Base-by-base conservation (phyloP, 2,329 filamentous ascomycete species). In the Calonectria crousiana region DNA sequence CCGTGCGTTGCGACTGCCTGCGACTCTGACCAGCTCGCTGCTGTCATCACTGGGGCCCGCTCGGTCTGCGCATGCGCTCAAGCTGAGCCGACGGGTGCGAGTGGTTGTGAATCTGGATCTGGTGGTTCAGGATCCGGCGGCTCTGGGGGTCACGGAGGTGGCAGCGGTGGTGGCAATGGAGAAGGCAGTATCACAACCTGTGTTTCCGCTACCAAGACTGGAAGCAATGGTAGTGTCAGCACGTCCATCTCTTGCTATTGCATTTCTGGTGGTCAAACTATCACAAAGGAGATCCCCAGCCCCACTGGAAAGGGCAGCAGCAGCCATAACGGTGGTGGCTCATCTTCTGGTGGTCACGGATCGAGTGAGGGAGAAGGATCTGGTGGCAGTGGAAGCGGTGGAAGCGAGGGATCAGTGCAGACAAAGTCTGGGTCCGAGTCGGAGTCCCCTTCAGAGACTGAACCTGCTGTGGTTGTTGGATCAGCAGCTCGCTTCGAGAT, bases 1-100 rank as follows among this genome's bases (percentile, higher is more conserved):
- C 81, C 82, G 14, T 83, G 82, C 51, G 81, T 83, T 9, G 76
- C 78, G 0, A 81, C 77, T 0, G 79, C 77, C 4, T 83, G 82
- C 65, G 78, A 77, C 3, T 58, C 78, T 1, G 73, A 69, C 6
- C 77, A 78, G 3, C 71, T 82, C 26, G 76, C 75, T 26, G 80
- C 75, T 36, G 80, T 83, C 4, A 80, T 83, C 47, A 72, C 73
- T 14, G 82, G 81, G 16, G 82, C 81, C 5, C 74, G 69, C n/a
- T 73, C 73, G 6, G 79, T 81, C 1, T 80, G 80, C 38, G 76
- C 76, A 8, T 81, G 74, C 23, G 74, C 74, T 34, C 65, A 67
- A 53, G 74, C 74, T 20, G 66, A 51, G 13, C 58, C 74, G 16
- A 69, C 68, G 0, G 67, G 65, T n/a, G 36, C 32, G 10, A 52